These are phyloP conservation scores for Diplotaxis tenuifolia DNA, from an alignment of 345 rosid species.

Conservation along the genomic window DNA sequence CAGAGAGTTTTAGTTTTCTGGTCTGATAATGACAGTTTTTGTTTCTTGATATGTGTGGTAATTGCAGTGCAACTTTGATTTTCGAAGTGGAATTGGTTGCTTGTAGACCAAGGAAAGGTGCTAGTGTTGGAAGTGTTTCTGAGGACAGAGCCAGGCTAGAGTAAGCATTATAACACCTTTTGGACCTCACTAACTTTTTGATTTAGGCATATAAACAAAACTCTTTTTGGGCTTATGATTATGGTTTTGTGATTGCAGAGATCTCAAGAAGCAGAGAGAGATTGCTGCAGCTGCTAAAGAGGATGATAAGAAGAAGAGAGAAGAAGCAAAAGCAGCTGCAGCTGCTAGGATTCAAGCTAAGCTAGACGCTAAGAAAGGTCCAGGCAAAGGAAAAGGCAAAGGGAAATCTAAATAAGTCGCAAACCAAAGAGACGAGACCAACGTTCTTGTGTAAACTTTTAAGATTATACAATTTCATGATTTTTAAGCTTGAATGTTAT, in stretches of 20 bases:
- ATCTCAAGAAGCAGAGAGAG: slow-evolving; percentile 92
- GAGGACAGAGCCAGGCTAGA: slow-evolving; percentile 91
- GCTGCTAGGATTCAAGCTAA: slow-evolving; percentile 94
- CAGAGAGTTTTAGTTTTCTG: neutral
- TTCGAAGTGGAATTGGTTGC: slow-evolving; percentile 83
- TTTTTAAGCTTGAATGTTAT: neutral
- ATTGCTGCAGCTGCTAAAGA: slow-evolving; percentile 71
- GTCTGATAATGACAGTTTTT: neutral
- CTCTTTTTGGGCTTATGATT: neutral
- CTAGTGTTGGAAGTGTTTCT: slow-evolving; percentile 62
- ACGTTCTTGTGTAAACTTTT: neutral
- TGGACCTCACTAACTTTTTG: slow-evolving; percentile 5
- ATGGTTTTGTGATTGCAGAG: slow-evolving; percentile 42
- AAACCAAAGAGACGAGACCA: neutral
- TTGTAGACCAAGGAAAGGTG: slow-evolving; percentile 79
- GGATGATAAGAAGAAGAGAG: slow-evolving; percentile 83
- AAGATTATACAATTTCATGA: neutral
- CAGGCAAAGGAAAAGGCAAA: slow-evolving; percentile 84
- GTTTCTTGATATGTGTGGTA: neutral
- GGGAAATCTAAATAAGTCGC: slow-evolving; percentile 46
- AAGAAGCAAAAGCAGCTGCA: slow-evolving; percentile 89
- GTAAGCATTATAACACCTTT: slow-evolving; percentile 42
- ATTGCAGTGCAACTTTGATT: slow-evolving; percentile 75
- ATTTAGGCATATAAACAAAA: neutral
- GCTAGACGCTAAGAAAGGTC: slow-evolving; percentile 76